A percentile compares a stretch with the other conserved stretches of the same genome.
phyloP scores from a whole-genome alignment of 805 yeast genomes.

The Yamadazyma phyllophila region DNA sequence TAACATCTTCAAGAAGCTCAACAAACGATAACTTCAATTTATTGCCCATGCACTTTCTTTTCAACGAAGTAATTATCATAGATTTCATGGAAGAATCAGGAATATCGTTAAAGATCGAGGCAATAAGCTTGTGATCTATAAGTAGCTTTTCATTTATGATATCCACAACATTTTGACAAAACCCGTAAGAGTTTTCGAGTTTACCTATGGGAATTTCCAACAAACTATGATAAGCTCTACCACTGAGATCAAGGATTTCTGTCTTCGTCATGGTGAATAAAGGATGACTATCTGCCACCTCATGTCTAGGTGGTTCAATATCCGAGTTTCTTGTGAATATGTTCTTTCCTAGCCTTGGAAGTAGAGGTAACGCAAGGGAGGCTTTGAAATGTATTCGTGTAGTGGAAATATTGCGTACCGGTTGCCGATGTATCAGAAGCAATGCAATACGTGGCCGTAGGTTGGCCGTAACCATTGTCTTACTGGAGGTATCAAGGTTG shows the following conservation, averaged over 20 bases:
- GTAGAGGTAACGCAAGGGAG: neutral
- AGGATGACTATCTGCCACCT: slow-evolving; percentile 23
- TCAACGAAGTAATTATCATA: slow-evolving; percentile 13
- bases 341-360: slow-evolving; percentile 12
- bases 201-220: slow-evolving; percentile 22
- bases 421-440: neutral
- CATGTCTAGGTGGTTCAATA: neutral
- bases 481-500: too few species aligned
- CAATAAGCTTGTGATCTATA: slow-evolving; percentile 22
- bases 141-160: slow-evolving; percentile 30
- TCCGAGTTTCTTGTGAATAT: slow-evolving; percentile 11
- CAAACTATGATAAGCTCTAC: slow-evolving; percentile 25
- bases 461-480: neutral
- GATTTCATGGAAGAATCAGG: slow-evolving; percentile 18
- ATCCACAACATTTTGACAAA: slow-evolving; percentile 28
- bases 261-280: slow-evolving; percentile 26
- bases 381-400: neutral
- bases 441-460: neutral
- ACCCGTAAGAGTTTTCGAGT: slow-evolving; percentile 24
- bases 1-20: slow-evolving; percentile 26
- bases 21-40: slow-evolving; percentile 23
- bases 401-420: neutral
- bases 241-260: slow-evolving; percentile 23
- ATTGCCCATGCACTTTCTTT: slow-evolving; percentile 7
- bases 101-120: slow-evolving; percentile 20